Conservation (phyloP, 2,329 filamentous ascomycete genomes). For the Neonectria coccinea region DNA sequence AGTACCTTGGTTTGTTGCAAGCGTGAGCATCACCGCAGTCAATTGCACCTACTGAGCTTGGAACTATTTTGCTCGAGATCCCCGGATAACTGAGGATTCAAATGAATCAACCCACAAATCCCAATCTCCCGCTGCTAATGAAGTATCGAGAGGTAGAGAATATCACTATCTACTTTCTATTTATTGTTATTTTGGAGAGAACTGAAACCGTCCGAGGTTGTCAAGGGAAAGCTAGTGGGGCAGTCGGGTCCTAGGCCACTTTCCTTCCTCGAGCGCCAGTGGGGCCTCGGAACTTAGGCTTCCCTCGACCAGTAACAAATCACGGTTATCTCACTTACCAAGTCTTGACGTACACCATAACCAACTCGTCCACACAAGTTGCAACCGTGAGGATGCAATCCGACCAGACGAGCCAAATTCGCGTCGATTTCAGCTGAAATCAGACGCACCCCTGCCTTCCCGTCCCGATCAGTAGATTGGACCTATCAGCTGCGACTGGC, state of each 20-base stretch:
- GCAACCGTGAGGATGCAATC: neutral
- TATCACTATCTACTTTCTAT: neutral
- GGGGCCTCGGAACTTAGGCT: conserved; percentile 6
- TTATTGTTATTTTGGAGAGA: neutral
- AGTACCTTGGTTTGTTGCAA: neutral
- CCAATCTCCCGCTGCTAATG: neutral
- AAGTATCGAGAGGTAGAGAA: neutral
- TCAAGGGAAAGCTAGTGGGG: neutral
- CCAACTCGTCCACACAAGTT: neutral
- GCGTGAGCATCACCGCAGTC: neutral
- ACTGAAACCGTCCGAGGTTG: neutral
- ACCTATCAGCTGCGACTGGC: neutral
- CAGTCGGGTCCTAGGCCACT: neutral
- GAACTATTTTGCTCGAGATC: neutral
- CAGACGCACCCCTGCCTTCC: neutral
- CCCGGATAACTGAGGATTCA: too few species aligned
- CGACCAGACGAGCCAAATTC: neutral
- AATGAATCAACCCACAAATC: too few species aligned
- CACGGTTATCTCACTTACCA: neutral
- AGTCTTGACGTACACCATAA: conserved; percentile 1
- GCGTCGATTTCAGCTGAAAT: neutral
- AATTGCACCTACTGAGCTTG: neutral
- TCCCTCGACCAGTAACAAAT: neutral
- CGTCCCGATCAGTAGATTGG: neutral
- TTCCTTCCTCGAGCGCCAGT: conserved; percentile 1